These are phyloP conservation scores for Geranium rotundifolium DNA, from an alignment of 345 rosid species.

Conservation along the genomic window DNA sequence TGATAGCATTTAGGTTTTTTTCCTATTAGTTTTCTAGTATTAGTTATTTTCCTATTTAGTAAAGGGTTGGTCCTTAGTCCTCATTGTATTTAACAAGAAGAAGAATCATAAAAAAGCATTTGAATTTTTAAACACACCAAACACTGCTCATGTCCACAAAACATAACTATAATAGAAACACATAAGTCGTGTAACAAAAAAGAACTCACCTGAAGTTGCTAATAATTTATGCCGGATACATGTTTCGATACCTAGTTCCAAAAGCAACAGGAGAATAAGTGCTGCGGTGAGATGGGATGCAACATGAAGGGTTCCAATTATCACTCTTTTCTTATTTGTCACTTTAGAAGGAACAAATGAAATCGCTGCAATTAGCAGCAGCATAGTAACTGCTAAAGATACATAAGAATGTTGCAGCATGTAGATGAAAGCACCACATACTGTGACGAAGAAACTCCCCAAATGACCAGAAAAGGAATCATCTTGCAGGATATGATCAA, in stretches of 20 bases:
- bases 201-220: conserved; percentile 71
- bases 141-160: too few species aligned
- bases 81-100: too few species aligned
- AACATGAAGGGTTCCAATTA: conserved; percentile 85
- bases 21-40: too few species aligned
- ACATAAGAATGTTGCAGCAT: conserved; percentile 69
- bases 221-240: conserved; percentile 83
- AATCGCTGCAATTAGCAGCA: conserved; percentile 55
- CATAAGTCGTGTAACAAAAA: not conserved
- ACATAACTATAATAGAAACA: too few species aligned
- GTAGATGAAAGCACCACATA: conserved; percentile 55
- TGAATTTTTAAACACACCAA: too few species aligned
- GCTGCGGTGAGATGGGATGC: conserved; percentile 84
- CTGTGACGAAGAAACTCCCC: conserved; percentile 74
- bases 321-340: conserved; percentile 60
- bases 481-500: conserved; percentile 67
- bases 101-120: too few species aligned
- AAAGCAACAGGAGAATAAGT: conserved; percentile 76
- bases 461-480: conserved; percentile 84
- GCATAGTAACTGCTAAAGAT: conserved; percentile 62
- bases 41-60: too few species aligned
- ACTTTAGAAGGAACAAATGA: conserved; percentile 78
- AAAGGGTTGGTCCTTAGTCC: too few species aligned
- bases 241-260: conserved; percentile 87
- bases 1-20: too few species aligned